A percentile compares a stretch with the other conserved stretches of the same genome.
Evolutionary conservation across 345 rosid genomes (phyloP).

Genomic region (Corchorus capsularis): DNA sequence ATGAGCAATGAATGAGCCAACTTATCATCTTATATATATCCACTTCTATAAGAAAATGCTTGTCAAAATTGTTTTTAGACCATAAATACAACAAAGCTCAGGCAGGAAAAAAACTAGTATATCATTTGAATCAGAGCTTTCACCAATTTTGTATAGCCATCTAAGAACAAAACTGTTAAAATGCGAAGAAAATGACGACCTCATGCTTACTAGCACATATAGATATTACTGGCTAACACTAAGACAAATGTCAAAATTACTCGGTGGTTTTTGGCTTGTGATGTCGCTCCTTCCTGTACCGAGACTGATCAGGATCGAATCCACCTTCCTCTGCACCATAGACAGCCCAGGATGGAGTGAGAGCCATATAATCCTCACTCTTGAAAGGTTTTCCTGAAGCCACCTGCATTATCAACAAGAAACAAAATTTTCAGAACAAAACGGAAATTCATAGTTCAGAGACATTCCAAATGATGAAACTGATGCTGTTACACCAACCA

Average conservation of each 20-base stretch:
- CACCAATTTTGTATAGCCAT: conserved; percentile 4
- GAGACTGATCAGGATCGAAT: conserved; percentile 82
- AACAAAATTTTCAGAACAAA: not conserved
- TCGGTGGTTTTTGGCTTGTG: conserved; percentile 58
- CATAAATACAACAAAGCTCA: conserved; percentile 9
- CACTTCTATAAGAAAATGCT: not conserved
- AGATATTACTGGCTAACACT: not conserved
- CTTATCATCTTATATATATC: not conserved
- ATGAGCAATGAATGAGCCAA: not conserved
- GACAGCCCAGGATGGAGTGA: conserved; percentile 92
- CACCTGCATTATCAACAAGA: conserved; percentile 45
- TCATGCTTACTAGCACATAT: not conserved
- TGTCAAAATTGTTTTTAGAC: conserved; percentile 9
- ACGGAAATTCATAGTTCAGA: not conserved
- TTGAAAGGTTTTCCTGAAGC: conserved; percentile 77
- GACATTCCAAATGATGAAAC: conserved; percentile 4
- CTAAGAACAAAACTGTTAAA: conserved; percentile 10
- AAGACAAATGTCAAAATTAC: conserved; percentile 24
- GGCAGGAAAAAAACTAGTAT: not conserved
- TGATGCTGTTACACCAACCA: conserved; percentile 51
- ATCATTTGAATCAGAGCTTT: not conserved
- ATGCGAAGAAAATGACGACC: conserved; percentile 14
- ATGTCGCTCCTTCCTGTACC: conserved; percentile 81
- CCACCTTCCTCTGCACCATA: conserved; percentile 97
- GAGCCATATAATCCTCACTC: conserved; percentile 85